These are phyloP conservation scores for Chlamydomonas incerta DNA, from an alignment of 139 green algal species.

Conservation along the genomic window DNA sequence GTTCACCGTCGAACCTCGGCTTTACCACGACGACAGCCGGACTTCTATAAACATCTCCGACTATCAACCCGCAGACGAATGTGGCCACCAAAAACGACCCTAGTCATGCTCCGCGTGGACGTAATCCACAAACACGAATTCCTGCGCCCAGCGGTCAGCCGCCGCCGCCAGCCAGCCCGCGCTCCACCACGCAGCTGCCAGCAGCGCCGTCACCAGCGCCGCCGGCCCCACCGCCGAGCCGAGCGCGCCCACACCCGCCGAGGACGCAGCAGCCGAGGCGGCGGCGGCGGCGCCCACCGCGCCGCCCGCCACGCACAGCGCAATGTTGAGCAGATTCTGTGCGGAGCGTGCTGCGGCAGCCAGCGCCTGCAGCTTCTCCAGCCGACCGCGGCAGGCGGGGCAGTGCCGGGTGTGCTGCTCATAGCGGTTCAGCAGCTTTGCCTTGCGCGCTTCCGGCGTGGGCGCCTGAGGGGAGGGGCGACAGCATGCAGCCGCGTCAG, in stretches of 20 bases:
- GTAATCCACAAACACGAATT: constrained; percentile 14
- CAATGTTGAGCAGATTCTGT: not conserved
- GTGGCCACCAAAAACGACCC: no score
- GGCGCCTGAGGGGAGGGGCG: not conserved
- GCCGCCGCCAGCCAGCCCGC: not conserved
- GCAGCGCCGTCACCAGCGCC: not conserved
- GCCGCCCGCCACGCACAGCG: not conserved
- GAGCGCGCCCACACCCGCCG: not conserved
- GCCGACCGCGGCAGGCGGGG: not conserved
- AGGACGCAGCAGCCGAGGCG: not conserved
- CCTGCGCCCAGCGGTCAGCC: not conserved
- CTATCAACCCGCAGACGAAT: no score
- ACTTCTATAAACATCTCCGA: no score
- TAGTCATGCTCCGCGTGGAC: constrained; percentile 23
- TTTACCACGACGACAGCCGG: no score
- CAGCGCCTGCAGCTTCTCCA: not conserved
- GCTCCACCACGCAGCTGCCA: no score
- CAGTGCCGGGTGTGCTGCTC: constrained; percentile 37
- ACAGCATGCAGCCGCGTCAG: no score
- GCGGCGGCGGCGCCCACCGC: not conserved
- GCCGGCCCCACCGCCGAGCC: not conserved
- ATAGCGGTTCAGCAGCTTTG: not conserved
- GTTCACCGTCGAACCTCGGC: no score
- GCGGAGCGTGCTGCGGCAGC: not conserved
- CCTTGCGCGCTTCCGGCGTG: not conserved